A percentile compares a stretch with the other conserved stretches of the same genome.
phyloP scores from a whole-genome alignment of 2,329 filamentous ascomycete species.

The Neospermospora avenae region DNA sequence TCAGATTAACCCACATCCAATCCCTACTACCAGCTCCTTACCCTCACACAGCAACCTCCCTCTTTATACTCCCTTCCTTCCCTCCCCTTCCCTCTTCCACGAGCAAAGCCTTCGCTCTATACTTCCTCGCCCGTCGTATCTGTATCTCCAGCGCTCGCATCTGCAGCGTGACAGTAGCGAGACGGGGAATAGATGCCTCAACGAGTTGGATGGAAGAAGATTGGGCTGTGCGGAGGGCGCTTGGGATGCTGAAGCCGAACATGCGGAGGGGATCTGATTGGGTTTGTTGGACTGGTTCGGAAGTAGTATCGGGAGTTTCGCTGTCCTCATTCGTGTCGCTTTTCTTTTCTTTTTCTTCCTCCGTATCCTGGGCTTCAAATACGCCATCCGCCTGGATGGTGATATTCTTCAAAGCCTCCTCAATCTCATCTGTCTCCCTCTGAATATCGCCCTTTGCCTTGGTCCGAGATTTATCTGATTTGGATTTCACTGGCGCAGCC shows the following conservation, averaged over 20 bases:
- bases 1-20: background rate
- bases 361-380: background rate
- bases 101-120: slow-evolving; percentile 15
- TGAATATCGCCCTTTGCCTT: background rate
- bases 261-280: slow-evolving; percentile 51
- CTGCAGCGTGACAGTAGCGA: slow-evolving; percentile 55
- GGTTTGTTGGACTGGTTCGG: background rate
- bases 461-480: background rate
- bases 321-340: no score
- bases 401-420: background rate
- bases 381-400: background rate
- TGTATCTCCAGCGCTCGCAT: slow-evolving; percentile 67
- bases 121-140: slow-evolving; percentile 55
- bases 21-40: background rate
- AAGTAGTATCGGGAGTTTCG: background rate
- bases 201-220: slow-evolving; percentile 52
- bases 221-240: slow-evolving; percentile 54
- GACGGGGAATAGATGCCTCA: slow-evolving; percentile 53
- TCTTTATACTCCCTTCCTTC: background rate
- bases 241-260: slow-evolving; percentile 50
- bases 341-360: background rate
- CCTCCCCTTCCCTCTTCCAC: background rate
- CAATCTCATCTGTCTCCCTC: background rate
- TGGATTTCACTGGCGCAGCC: slow-evolving; percentile 42
- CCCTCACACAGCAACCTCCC: background rate